Evolutionary conservation across 164 flowering plant species (phyloP), one percentile per base, ranked within the genome.

Genomic region (Nymphaea thermarum): DNA sequence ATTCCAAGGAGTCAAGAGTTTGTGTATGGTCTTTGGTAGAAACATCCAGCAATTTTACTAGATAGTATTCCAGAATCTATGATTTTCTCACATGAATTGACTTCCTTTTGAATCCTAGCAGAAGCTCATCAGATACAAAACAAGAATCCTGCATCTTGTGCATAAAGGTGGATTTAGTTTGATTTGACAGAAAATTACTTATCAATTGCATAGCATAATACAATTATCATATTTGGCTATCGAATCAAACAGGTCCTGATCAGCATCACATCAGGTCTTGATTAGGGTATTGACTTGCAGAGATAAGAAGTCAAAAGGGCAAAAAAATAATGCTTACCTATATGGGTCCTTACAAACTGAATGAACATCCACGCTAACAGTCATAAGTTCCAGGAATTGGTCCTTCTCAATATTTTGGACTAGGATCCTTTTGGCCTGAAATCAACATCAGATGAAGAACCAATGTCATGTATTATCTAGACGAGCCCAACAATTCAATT

Each of bases 301-400:
- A 51, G 36, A 51, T 51, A 51, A 51, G 57, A 51, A 51, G 57
- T 15, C 14, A 51, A 8, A 10, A 51, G 14, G 14, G 12, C 57
- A 51, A 51, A 51, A 51, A 10, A 8, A 10, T 5, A 15, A 6
- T 44, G 42, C 72, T 71, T 57, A 95, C 99, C 99, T 91, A 91
- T 95, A 95, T 68, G 96, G 97, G 79, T 91, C 98, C 85, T 90
- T 90, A 70, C 87, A 90, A 71, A 81, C 87, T 66, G 96, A 71
- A 25, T 74, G 91, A 65, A 95, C 89, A 78, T 95, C 96, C 77
- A 90, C 84, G 71, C 82, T 82, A 64, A 83, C 77, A 3, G 94
- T 81, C 89, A 95, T 66, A 63, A 95, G 88, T 67, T 82, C 86
- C 76, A 95, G 78, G 76, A 90, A 90, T 72, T 91, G 87, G 77